Evolutionary conservation across 495 filamentous ascomycete species (phyloP).

Genomic region (Trichoderma asperelloides): DNA sequence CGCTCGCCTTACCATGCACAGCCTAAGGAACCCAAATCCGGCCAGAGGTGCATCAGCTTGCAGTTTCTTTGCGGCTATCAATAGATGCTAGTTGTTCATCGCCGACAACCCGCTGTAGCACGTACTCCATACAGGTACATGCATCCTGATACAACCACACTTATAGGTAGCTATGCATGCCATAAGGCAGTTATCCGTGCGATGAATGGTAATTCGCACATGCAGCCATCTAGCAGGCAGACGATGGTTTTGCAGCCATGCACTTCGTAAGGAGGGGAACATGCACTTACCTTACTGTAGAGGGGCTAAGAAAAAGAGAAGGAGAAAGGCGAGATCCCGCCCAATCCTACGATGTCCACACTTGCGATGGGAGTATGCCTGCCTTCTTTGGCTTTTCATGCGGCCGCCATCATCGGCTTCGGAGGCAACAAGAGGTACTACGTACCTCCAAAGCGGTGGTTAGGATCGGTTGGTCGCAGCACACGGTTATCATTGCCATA

Average conservation of each 20-base stretch:
- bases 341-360: background rate
- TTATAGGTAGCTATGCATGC: conserved; percentile 1
- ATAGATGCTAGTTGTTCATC: background rate
- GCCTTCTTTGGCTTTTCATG: background rate
- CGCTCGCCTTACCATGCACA: background rate
- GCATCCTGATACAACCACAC: conserved; percentile 3
- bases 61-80: background rate
- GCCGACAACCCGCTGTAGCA: background rate
- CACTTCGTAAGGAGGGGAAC: background rate
- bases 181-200: background rate
- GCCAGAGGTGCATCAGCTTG: background rate
- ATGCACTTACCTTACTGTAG: no score
- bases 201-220: background rate
- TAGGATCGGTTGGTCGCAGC: background rate
- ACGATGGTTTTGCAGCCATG: background rate
- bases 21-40: background rate
- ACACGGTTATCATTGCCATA: background rate
- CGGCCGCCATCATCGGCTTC: background rate
- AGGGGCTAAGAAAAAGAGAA: background rate
- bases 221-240: background rate
- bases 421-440: background rate
- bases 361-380: background rate
- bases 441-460: background rate
- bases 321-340: background rate
- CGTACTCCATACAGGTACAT: background rate